Evolutionary conservation across 176 grass and related monocot genomes (phyloP).

Genomic region (Carex scoparia): DNA sequence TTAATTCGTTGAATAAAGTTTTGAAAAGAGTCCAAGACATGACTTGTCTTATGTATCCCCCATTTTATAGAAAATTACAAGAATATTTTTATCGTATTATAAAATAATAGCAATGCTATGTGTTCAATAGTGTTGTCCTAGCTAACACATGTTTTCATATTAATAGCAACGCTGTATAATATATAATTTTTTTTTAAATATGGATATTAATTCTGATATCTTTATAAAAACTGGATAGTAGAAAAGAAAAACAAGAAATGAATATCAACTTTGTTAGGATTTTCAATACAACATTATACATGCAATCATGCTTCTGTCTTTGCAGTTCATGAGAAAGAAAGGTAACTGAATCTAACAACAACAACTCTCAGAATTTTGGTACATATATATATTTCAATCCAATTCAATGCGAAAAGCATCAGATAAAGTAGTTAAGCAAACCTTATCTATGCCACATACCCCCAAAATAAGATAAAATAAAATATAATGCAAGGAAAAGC

Average conservation of each 20-base stretch:
- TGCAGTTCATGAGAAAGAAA: background rate
- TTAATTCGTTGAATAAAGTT: background rate
- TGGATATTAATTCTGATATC: background rate
- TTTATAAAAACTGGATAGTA: background rate
- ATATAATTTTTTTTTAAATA: background rate
- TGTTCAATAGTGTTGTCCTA: background rate
- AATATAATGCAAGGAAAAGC: background rate
- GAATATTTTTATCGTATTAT: background rate
- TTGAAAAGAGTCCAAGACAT: background rate
- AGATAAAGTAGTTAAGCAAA: conserved; percentile 15
- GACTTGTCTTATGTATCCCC: background rate
- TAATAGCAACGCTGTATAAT: too few relatives aligned
- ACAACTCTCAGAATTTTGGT: background rate
- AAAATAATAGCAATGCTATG: background rate
- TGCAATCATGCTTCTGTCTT: background rate
- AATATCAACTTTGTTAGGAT: background rate
- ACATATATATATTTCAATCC: background rate
- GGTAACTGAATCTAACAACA: background rate
- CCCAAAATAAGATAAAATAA: conserved; percentile 6
- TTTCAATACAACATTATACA: background rate
- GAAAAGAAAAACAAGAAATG: background rate
- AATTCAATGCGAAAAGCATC: background rate
- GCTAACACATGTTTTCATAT: background rate
- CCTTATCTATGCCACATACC: background rate
- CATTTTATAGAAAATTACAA: background rate